A percentile compares a stretch with the other conserved stretches of the same genome.
Conservation (phyloP, 1,284 basidiomycete species). For the Schizopora paradoxa region DNA sequence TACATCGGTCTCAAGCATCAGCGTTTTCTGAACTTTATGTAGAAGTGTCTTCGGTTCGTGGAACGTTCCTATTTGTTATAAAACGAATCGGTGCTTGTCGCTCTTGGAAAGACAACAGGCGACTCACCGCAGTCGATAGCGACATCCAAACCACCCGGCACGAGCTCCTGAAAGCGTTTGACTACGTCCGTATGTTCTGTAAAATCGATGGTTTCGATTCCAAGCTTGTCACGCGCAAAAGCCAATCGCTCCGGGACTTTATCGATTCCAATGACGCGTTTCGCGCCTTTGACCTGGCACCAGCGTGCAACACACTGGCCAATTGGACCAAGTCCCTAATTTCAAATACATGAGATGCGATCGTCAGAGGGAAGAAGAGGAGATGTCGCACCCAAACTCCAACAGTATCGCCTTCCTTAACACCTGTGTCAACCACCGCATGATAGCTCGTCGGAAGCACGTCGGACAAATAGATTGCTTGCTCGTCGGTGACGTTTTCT, state of each 20-base stretch:
- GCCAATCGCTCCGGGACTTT: conserved; percentile 54
- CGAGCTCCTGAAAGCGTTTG: conserved; percentile 55
- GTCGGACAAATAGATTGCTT: conserved; percentile 63
- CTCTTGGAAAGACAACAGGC: conserved; percentile 3
- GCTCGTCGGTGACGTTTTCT: conserved; percentile 57
- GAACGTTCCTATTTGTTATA: conserved; percentile 45
- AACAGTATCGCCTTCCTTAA: conserved; percentile 60
- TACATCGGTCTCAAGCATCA: conserved; percentile 75
- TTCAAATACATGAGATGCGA: background rate
- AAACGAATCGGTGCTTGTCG: background rate
- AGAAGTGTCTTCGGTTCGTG: conserved; percentile 61
- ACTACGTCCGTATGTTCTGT: conserved; percentile 50
- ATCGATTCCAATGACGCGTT: conserved; percentile 71
- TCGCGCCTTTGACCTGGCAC: conserved; percentile 65
- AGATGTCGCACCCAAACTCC: conserved; percentile 52
- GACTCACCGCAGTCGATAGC: conserved; percentile 43
- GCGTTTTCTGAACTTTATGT: conserved; percentile 65
- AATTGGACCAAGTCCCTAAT: conserved; percentile 55
- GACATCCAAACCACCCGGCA: conserved; percentile 61
- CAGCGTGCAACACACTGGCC: conserved; percentile 58
- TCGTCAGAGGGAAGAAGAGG: background rate
- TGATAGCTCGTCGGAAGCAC: conserved; percentile 75
- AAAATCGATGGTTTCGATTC: conserved; percentile 64
- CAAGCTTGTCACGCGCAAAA: conserved; percentile 49
- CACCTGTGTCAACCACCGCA: conserved; percentile 62